Base-by-base conservation (phyloP, 305 asterid genomes). In the Fraxinus greggii region DNA sequence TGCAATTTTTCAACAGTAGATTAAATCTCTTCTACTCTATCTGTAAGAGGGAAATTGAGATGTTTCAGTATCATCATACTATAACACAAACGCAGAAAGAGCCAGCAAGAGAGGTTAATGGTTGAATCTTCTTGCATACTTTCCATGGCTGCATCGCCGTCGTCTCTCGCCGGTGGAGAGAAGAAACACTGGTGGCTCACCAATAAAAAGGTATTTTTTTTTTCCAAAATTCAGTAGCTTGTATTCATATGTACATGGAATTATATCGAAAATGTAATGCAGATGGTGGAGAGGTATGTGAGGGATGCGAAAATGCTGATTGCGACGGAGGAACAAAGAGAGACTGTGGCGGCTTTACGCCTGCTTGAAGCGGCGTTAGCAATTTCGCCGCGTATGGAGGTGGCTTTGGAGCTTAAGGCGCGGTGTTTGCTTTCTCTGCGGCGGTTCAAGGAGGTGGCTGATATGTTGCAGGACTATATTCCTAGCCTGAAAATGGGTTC, bases 101-200 rank as follows among this genome's bases (percentile, higher is more conserved):
- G 29, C 51, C 75, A 21, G 23, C 9, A 10, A 23, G 29, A 83
- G 79, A 35, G 79, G 38, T 87, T 56, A 65, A 90, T 89, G 92
- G 88, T 86, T 45, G 91, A 89, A 70, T 67, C 56, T 74, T 87
- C 56, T 35, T 81, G 87, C 87, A 56, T 85, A 81, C 84, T 87
- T 56, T 78, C 86, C 78, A 94, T 95, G 98, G 90, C 98, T 72
- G 88, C 82, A 33, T 86, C 85, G n/a, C 85, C 94, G 80, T 91
- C 94, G 45, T 85, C 89, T 75, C 83, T 82, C 81, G 76, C 91
- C 84, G 92, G 88, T 69, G 92, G 88, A 56, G 94, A 93, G 77
- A 92, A 83, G 91, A 95, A 92, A 74, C 97, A 94, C 87, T 95
- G 99, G 99, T 95, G 99, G 99, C 92, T 93, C 82, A 91, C 92